phyloP scores from a whole-genome alignment of 257 asterid genomes.

The Nicotiana noctiflora region DNA sequence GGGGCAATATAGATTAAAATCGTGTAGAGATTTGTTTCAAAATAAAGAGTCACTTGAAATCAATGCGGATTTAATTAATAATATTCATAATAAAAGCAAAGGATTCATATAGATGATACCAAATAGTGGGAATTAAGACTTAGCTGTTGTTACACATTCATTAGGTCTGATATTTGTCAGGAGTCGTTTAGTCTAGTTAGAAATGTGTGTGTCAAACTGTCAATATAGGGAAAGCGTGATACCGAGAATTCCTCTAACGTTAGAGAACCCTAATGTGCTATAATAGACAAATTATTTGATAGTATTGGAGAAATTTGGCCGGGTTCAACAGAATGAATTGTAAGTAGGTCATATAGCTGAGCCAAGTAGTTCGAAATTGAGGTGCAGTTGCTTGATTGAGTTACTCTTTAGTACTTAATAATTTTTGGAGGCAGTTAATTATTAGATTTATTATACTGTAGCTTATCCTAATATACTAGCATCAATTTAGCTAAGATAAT shows the following conservation, averaged over 20 bases:
- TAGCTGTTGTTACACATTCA: background rate
- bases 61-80: background rate
- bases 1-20: background rate
- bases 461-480: background rate
- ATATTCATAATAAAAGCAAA: background rate
- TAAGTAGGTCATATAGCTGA: background rate
- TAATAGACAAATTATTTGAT: no score
- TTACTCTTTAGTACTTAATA: background rate
- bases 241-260: background rate
- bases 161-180: background rate
- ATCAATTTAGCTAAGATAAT: background rate
- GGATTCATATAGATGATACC: background rate
- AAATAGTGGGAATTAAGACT: background rate
- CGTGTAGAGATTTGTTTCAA: background rate
- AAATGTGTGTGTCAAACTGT: background rate
- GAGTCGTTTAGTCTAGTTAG: background rate
- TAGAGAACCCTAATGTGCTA: background rate
- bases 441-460: background rate
- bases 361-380: background rate
- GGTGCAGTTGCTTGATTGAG: background rate
- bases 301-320: background rate
- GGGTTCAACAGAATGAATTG: background rate
- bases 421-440: background rate
- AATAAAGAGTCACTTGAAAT: background rate
- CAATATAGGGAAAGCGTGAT: background rate